phyloP scores from a whole-genome alignment of 164 flowering plant species.

The Vitis vinifera region ASM3070453v1 NC_081811.1:23146001-23146500 shows the following conservation, averaged over 20 bases:
- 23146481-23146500: too few relatives aligned
- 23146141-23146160: not conserved
- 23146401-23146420: constrained; percentile 20
- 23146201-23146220: too few relatives aligned
- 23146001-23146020: too few relatives aligned
- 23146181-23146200: too few relatives aligned
- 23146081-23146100: too few relatives aligned
- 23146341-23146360: not conserved
- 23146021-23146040: too few relatives aligned
- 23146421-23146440: constrained; percentile 24
- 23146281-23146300: too few relatives aligned
- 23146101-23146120: not conserved
- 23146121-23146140: not conserved
- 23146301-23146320: not conserved
- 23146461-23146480: not conserved
- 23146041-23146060: too few relatives aligned
- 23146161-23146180: not conserved
- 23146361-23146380: constrained; percentile 24
- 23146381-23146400: constrained; percentile 14
- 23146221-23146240: too few relatives aligned
- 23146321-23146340: not conserved
- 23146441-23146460: not conserved
- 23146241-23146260: too few relatives aligned
- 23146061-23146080: too few relatives aligned
- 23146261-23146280: too few relatives aligned